These are phyloP conservation scores for Cantharellus anzutake DNA, from an alignment of 768 basidiomycete genomes.

Conservation along the genomic window DNA sequence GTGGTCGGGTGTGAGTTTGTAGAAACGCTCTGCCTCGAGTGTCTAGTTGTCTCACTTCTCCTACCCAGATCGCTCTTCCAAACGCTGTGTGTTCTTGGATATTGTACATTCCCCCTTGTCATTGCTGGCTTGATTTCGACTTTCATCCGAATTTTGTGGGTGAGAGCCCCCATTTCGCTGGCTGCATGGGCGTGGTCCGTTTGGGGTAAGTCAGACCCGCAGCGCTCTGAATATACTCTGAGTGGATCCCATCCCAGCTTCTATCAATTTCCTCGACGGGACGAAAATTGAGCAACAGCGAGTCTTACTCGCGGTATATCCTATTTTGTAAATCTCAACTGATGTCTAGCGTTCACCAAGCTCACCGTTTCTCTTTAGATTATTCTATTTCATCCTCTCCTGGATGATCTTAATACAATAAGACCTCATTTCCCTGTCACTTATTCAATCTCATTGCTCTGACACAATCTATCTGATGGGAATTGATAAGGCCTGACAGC, in stretches of 20 bases:
- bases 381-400: conserved; percentile 87
- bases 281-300: conserved; percentile 84
- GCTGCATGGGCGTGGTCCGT: conserved; percentile 91
- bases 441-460: neutral
- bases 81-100: conserved; percentile 83
- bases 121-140: conserved; percentile 76
- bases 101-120: conserved; percentile 85
- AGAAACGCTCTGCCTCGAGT: neutral
- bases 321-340: conserved; percentile 47
- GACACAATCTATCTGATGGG: no score
- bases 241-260: conserved; percentile 29
- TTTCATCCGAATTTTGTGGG: conserved; percentile 69
- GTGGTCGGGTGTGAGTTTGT: conserved; percentile 47
- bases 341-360: conserved; percentile 4
- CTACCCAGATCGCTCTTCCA: conserved; percentile 95
- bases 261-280: conserved; percentile 88
- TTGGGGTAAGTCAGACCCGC: conserved; percentile 51
- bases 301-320: conserved; percentile 86
- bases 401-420: conserved; percentile 96
- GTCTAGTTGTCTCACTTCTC: no score
- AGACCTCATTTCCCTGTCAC: neutral
- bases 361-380: conserved; percentile 20
- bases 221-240: neutral
- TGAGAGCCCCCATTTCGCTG: conserved; percentile 71
- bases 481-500: no score